Evolutionary conservation across 2,329 filamentous ascomycete genomes (phyloP).

Genomic region (Anthostomella pinea): DNA sequence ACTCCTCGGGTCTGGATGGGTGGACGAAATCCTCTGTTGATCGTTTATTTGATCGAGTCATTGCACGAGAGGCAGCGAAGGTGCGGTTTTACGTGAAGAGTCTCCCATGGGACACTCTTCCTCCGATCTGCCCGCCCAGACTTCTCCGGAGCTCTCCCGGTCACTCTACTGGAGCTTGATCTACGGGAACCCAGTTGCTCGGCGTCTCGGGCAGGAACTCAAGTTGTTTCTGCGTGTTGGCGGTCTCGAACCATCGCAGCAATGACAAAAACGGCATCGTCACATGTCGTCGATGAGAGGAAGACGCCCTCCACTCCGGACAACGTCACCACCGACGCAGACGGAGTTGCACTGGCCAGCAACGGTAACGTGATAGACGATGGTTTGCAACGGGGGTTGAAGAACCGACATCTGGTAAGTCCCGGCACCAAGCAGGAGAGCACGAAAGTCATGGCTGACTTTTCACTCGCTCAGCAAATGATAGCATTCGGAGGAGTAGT

Average conservation of each 20-base stretch:
- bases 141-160: too few relatives aligned
- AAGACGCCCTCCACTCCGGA: slow-evolving; percentile 10
- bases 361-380: slow-evolving; percentile 28
- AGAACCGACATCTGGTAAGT: slow-evolving; percentile 27
- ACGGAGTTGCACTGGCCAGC: slow-evolving; percentile 11
- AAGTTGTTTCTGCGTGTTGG: too few relatives aligned
- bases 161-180: too few relatives aligned
- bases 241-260: neutral
- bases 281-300: slow-evolving; percentile 2
- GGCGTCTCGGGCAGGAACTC: too few relatives aligned
- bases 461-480: slow-evolving; percentile 25
- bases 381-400: slow-evolving; percentile 28
- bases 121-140: too few relatives aligned
- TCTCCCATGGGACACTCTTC: too few relatives aligned
- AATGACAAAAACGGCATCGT: slow-evolving; percentile 1
- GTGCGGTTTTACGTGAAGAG: too few relatives aligned
- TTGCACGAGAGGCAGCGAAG: too few relatives aligned
- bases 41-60: too few relatives aligned
- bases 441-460: neutral
- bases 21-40: too few relatives aligned
- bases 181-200: too few relatives aligned
- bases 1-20: too few relatives aligned
- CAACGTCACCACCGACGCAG: slow-evolving; percentile 7
- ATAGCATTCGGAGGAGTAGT: slow-evolving; percentile 29
- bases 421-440: neutral